Conservation (phyloP, 169 alveolate genomes). For the Cryptosporidium baileyi region DNA sequence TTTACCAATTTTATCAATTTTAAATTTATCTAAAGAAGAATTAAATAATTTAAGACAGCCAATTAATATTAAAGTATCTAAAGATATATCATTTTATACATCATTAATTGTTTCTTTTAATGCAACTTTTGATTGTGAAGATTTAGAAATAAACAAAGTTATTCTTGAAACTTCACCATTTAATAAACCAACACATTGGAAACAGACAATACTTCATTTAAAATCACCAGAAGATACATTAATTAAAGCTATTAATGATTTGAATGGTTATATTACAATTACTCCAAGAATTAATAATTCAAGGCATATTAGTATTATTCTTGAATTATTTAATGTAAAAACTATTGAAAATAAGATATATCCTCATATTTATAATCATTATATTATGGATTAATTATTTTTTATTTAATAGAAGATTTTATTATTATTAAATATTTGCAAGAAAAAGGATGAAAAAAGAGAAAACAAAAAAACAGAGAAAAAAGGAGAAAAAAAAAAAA, state of each 20-base stretch:
- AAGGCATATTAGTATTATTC: constrained; percentile 45
- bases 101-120: constrained; percentile 48
- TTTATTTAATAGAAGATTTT: neutral
- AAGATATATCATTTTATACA: constrained; percentile 29
- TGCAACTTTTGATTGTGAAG: neutral
- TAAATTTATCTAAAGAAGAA: constrained; percentile 33
- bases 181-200: constrained; percentile 80
- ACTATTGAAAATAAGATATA: neutral
- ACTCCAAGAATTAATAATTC: constrained; percentile 51
- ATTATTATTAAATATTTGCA: neutral
- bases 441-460: neutral
- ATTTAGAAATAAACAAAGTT: neutral
- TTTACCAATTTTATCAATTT: neutral
- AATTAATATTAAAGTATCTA: neutral
- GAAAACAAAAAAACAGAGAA: too few species aligned
- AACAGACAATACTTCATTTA: constrained; percentile 78
- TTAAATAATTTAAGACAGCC: constrained; percentile 44
- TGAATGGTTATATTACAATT: constrained; percentile 39
- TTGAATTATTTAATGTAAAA: constrained; percentile 13
- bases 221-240: constrained; percentile 18
- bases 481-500: too few species aligned
- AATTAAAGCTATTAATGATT: neutral
- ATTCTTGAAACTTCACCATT: constrained; percentile 77
- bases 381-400: constrained; percentile 15
- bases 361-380: constrained; percentile 22